phyloP scores from a whole-genome alignment of 176 grass and related monocot species.

The Musa troglodytarum region DNA sequence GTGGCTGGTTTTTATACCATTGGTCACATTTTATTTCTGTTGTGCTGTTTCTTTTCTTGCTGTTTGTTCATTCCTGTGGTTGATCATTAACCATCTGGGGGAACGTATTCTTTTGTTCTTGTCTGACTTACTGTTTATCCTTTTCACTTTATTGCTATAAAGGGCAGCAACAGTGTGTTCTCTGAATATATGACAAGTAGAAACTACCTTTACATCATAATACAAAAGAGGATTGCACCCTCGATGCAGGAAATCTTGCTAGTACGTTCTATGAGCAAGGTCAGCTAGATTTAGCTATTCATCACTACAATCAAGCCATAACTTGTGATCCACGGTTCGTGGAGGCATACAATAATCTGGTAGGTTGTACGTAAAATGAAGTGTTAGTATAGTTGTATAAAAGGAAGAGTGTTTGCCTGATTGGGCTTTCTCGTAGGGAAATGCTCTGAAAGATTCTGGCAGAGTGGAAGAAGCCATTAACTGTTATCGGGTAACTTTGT shows the following conservation, averaged over 20 bases:
- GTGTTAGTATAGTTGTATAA: not conserved
- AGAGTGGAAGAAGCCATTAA: constrained; percentile 77
- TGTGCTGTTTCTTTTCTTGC: not conserved
- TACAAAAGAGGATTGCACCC: constrained; percentile 1
- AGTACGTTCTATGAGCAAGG: constrained; percentile 79
- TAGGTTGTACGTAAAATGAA: constrained; percentile 7
- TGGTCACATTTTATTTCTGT: not conserved
- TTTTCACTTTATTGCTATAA: not conserved
- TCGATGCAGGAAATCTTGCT: constrained; percentile 77
- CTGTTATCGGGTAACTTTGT: constrained; percentile 52
- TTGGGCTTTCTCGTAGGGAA: constrained; percentile 38
- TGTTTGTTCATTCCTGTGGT: no score
- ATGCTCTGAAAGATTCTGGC: constrained; percentile 85
- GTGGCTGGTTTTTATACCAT: not conserved
- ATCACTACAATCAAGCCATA: constrained; percentile 75
- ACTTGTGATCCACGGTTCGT: constrained; percentile 49
- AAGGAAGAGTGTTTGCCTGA: not conserved
- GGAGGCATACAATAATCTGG: constrained; percentile 90
- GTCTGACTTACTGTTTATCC: not conserved
- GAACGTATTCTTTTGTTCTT: not conserved
- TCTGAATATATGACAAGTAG: not conserved
- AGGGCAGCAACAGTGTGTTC: no score
- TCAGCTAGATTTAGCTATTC: constrained; percentile 72
- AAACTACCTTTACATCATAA: not conserved
- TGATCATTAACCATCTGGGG: no score